Evolutionary conservation across 73 alveolate genomes (phyloP).

Genomic region (Paramecium sonneborni): DNA sequence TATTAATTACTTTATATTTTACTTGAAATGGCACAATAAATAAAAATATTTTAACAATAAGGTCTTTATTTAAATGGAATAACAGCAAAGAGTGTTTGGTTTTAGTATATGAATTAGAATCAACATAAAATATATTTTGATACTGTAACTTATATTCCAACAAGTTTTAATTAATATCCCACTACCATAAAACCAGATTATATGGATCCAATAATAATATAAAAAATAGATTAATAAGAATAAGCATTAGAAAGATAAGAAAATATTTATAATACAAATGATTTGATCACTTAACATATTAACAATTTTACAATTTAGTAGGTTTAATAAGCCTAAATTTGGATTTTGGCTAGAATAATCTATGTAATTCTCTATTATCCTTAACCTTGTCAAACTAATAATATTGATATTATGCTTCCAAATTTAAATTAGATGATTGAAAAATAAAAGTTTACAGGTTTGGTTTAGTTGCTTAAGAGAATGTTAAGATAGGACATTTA

Average conservation of each 20-base stretch:
- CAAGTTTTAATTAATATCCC: neutral
- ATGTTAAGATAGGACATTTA: neutral
- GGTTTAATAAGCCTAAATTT: neutral
- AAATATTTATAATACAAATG: neutral
- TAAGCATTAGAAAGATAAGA: neutral
- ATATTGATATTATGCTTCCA: neutral
- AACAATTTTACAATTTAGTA: neutral
- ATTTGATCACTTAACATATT: neutral
- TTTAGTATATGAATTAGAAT: neutral
- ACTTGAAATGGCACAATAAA: neutral
- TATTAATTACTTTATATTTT: neutral
- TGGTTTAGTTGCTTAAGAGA: neutral
- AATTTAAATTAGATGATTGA: constrained; percentile 12
- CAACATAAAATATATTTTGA: constrained; percentile 33
- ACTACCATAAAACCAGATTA: constrained; percentile 28
- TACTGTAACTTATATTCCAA: neutral
- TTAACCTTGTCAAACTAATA: neutral
- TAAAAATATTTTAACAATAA: neutral
- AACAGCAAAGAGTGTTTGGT: constrained; percentile 24
- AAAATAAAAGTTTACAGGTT: neutral
- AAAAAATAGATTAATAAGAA: constrained; percentile 1
- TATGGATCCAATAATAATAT: constrained; percentile 9
- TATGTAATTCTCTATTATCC: constrained; percentile 18
- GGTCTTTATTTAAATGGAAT: neutral
- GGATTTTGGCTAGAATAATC: constrained; percentile 13